Base-by-base conservation (phyloP, 169 alveolate species). In the Eimeria tenella region DNA sequence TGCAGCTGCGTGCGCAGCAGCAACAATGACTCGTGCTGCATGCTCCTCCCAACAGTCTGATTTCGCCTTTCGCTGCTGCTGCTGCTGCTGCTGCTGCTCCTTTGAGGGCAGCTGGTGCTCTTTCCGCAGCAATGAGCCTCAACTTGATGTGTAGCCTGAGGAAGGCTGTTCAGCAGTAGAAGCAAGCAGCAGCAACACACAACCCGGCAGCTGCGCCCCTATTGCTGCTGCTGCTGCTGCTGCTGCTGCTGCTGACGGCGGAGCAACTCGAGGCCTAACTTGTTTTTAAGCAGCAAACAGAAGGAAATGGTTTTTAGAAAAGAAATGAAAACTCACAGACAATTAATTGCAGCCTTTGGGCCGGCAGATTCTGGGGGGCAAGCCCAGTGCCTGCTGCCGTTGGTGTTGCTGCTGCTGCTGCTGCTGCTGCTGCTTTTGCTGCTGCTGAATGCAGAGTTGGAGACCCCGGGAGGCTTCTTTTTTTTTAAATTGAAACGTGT, bases 1-100 rank as follows among this genome's bases (percentile, higher is more conserved):
- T 53, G 87, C 87, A 79, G 87, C 87, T 79, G 87, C 87, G 49
- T 52, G 9, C 52, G 87, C 68, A 53, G 87, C 68, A 53, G 87
- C 68, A 31, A 73, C 83, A 49, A 73, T 25, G 15, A 7, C 83
- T 73, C 83, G 83, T 49, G 19, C 83, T 9, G 83, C 83, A 73
- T 73, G 60, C 83, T 73, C 17, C 83, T 73, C 31, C 31, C 19
- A 50, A 42, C 5, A 7, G 8, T 58, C 42, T 42, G 83, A 4
- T 49, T 15, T 73, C 7, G 15, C 42, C 62, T 23, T 15, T 73
- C 7, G 15, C 42, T 25, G 31, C 8, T 9, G 87, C 71, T 53
- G 56, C 71, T 79, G 52, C 63, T 50, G 86, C 65, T 50, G 65
- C 63, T 50, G 86, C 42, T 50, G 86, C 63, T 50, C 62, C 42